Evolutionary conservation across 176 grass and related monocot species (phyloP).

Genomic region (Alopecurus myosuroides): DNA sequence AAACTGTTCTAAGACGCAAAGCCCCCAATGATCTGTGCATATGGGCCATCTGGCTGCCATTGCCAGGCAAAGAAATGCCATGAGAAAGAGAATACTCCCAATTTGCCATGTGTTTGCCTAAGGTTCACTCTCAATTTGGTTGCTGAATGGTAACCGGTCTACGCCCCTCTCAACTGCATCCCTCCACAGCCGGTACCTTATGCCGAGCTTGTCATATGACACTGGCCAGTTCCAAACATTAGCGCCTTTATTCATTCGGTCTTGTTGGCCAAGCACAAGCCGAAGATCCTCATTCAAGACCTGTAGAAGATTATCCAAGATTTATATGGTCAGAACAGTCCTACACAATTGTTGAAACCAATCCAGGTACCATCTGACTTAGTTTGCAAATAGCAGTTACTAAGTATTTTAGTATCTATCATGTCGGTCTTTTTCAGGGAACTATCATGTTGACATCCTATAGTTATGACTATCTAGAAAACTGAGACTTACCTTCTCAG

Average conservation of each 20-base stretch:
- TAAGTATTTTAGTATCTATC: not conserved
- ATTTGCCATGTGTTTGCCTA: conserved; percentile 13
- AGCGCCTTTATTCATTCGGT: conserved; percentile 86
- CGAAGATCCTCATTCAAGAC: conserved; percentile 95
- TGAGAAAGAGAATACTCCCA: conserved; percentile 24
- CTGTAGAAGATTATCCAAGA: conserved; percentile 28
- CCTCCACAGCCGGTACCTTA: conserved; percentile 83
- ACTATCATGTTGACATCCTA: not conserved
- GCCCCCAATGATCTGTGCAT: conserved; percentile 18
- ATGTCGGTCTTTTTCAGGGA: not conserved
- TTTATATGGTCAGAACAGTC: not conserved
- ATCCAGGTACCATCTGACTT: not conserved
- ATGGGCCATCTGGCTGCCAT: not conserved
- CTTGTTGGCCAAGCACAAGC: conserved; percentile 87
- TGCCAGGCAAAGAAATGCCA: conserved; percentile 30
- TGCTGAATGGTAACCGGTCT: conserved; percentile 57
- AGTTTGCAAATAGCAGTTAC: not conserved
- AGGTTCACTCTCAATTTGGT: conserved; percentile 44
- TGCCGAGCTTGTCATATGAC: conserved; percentile 89
- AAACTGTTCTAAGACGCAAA: not conserved
- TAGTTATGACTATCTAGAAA: not conserved
- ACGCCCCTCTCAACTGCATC: conserved; percentile 61
- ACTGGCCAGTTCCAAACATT: conserved; percentile 91
- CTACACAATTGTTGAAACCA: not conserved
- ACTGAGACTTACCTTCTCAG: conserved; percentile 60